A percentile compares a stretch with the other conserved stretches of the same genome.
phyloP scores from a whole-genome alignment of 768 basidiomycete genomes.

The Boletus rubroflammeus region DNA sequence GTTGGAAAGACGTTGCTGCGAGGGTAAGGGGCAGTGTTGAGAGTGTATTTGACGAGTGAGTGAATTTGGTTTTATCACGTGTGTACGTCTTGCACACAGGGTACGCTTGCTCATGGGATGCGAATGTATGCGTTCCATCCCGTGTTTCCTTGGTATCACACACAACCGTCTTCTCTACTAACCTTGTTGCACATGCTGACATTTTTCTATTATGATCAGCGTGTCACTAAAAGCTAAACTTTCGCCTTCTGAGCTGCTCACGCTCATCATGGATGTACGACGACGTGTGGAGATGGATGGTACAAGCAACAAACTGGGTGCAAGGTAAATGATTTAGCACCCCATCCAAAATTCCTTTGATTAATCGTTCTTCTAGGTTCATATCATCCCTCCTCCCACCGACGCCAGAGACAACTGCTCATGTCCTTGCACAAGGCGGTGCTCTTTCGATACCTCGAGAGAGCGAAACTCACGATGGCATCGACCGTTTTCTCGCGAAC shows the following conservation, averaged over 20 bases:
- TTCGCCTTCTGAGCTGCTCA: constrained; percentile 62
- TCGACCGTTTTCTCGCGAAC: background rate
- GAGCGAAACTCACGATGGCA: background rate
- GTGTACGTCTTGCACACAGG: background rate
- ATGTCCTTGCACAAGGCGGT: constrained; percentile 68
- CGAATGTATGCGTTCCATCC: background rate
- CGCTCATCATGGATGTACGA: constrained; percentile 69
- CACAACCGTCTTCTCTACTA: background rate
- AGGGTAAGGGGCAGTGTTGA: constrained; percentile 73
- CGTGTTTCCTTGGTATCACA: background rate
- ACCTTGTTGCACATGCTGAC: constrained; percentile 8
- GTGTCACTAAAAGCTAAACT: constrained; percentile 82
- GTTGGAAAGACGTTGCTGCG: constrained; percentile 82
- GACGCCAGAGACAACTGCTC: constrained; percentile 65
- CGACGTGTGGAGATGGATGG: constrained; percentile 71
- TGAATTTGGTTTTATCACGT: constrained; percentile 7
- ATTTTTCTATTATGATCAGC: constrained; percentile 35
- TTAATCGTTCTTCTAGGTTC: constrained; percentile 38
- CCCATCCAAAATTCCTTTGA: background rate
- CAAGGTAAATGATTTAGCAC: constrained; percentile 10
- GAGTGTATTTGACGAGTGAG: constrained; percentile 81
- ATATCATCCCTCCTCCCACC: constrained; percentile 71
- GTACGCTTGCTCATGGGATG: background rate
- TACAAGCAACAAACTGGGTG: constrained; percentile 28
- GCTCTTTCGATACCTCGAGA: constrained; percentile 15